These are phyloP conservation scores for Nakazawaea ambrosiae DNA, from an alignment of 805 yeast species.

Conservation along the genomic window DNA sequence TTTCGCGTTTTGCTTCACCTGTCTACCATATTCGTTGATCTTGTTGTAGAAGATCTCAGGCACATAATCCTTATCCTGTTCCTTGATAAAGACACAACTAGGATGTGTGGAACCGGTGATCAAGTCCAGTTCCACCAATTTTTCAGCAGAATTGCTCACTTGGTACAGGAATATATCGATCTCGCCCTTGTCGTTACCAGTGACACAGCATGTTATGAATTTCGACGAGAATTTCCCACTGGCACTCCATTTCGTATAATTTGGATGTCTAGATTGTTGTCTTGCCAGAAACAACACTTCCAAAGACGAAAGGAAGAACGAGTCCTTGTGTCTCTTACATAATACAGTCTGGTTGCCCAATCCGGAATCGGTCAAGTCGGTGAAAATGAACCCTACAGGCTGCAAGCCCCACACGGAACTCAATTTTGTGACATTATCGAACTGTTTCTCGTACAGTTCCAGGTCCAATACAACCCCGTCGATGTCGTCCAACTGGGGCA, in stretches of 20 bases:
- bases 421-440: slow-evolving; percentile 47
- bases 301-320: slow-evolving; percentile 82
- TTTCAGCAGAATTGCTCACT: slow-evolving; percentile 83
- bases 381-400: slow-evolving; percentile 79
- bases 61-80: slow-evolving; percentile 65
- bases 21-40: slow-evolving; percentile 80
- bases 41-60: slow-evolving; percentile 89
- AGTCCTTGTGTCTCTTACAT: slow-evolving; percentile 87
- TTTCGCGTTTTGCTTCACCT: slow-evolving; percentile 82
- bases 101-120: slow-evolving; percentile 89
- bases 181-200: slow-evolving; percentile 85
- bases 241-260: slow-evolving; percentile 54
- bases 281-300: slow-evolving; percentile 81
- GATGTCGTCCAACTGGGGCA: slow-evolving; percentile 77
- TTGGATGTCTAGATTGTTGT: slow-evolving; percentile 63
- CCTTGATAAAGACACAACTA: slow-evolving; percentile 72
- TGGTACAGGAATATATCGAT: slow-evolving; percentile 90
- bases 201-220: slow-evolving; percentile 86
- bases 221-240: slow-evolving; percentile 72
- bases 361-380: slow-evolving; percentile 87
- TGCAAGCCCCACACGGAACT: slow-evolving; percentile 55
- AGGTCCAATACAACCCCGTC: slow-evolving; percentile 64
- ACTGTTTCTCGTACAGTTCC: slow-evolving; percentile 33
- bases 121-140: slow-evolving; percentile 77
- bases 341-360: slow-evolving; percentile 81